Evolutionary conservation across 1,284 basidiomycete genomes (phyloP), one percentile per base, ranked within the genome.

Genomic region (Leucoagaricus sp.): DNA sequence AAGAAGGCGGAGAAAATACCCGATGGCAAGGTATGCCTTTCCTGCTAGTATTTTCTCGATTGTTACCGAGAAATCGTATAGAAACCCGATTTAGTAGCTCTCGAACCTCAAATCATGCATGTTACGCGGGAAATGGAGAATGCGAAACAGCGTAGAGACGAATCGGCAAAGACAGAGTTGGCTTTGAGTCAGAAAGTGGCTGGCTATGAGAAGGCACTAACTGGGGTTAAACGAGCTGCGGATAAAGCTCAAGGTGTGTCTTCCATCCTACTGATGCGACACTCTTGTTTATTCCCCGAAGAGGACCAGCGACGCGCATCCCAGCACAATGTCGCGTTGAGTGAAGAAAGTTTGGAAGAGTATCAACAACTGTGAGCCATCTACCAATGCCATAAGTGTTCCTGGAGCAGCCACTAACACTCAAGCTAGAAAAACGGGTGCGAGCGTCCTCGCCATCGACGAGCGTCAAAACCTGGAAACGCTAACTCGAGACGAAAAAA

Each of bases 401-500:
- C n/a, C n/a, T n/a, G n/a, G n/a, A n/a, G n/a, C n/a, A n/a, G n/a
- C n/a, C n/a, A n/a, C n/a, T n/a, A n/a, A n/a, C n/a, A n/a, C n/a
- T n/a, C n/a, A n/a, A n/a, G n/a, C n/a, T 60, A 94, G 92, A 41
- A 94, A 94, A 76, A 86, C 87, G 0, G 75, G 80, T 23, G 89
- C 94, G 5, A 91, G 87, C 59, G 75, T 89, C 1, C 81, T 89
- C 41, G 94, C 92, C 0, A 86, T 95, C 0, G 82, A 88, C 33
- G 95, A 98, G 69, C 89, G 97, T 1, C 94, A 97, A 68, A 80
- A 87, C 21, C 81, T 97, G 4, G 93, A 96, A 61, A 83, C 84
- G 0, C 79, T 96, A 1, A 80, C 79, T n/a, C 86, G 94, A 58
- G 93, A 98, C 56, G 87, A 91, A 64, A 94, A 95, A 70, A 87